Evolutionary conservation across 2,329 filamentous ascomycete species (phyloP).

Genomic region (Gyromitra esculenta): DNA sequence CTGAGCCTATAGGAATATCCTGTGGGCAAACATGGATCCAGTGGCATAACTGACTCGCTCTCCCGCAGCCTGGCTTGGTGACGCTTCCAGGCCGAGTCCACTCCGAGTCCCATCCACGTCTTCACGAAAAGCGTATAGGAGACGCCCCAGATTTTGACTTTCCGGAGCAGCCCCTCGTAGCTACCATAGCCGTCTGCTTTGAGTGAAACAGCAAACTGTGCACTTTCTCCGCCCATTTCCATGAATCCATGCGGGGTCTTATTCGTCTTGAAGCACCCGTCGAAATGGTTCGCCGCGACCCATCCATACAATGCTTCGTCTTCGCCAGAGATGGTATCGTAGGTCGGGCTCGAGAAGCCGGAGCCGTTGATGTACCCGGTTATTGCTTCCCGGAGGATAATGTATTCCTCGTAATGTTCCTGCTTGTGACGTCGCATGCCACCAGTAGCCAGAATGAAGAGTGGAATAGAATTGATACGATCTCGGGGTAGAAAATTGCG

Average conservation of each 20-base stretch:
- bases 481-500: background rate
- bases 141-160: background rate
- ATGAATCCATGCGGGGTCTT: conserved; percentile 16
- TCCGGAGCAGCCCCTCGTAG: conserved; percentile 6
- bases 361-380: conserved; percentile 13
- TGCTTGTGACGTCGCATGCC: conserved; percentile 34
- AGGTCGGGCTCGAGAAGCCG: background rate
- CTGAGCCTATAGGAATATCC: conserved; percentile 15
- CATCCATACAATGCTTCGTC: conserved; percentile 40
- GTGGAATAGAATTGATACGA: background rate
- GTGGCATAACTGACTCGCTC: background rate
- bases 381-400: background rate
- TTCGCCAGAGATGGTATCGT: conserved; percentile 30
- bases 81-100: conserved; percentile 18
- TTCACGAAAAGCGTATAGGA: conserved; percentile 12
- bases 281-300: conserved; percentile 33
- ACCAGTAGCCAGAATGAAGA: conserved; percentile 32
- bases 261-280: background rate
- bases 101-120: conserved; percentile 27
- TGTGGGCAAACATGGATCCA: conserved; percentile 32
- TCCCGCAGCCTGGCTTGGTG: conserved; percentile 13
- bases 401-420: conserved; percentile 4
- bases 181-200: background rate
- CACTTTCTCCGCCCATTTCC: conserved; percentile 43
- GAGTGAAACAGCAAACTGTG: conserved; percentile 29